These are phyloP conservation scores for Triticum turgidum DNA, from an alignment of 176 grass and related monocot species.

Conservation along the genomic window DNA sequence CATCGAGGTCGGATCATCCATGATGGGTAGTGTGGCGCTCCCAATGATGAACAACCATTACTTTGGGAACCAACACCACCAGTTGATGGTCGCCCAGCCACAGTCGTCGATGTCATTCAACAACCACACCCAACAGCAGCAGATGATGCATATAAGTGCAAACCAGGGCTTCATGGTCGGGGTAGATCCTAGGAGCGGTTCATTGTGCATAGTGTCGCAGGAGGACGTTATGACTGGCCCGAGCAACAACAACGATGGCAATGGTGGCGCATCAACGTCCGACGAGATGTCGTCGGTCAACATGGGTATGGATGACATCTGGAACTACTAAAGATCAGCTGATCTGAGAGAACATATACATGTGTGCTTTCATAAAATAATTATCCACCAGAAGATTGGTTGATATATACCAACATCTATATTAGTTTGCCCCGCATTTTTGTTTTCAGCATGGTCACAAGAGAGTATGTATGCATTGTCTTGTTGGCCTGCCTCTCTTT, in stretches of 20 bases:
- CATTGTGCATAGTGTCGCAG: constrained; percentile 27
- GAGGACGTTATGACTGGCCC: not conserved
- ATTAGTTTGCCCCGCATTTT: not conserved
- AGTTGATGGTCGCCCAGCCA: not conserved
- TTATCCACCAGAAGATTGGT: not conserved
- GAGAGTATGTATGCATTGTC: not conserved
- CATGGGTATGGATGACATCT: constrained; percentile 9
- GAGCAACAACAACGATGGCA: constrained; percentile 23
- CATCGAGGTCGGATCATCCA: not conserved
- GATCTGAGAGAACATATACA: no score
- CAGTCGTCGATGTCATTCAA: not conserved
- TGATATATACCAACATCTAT: not conserved
- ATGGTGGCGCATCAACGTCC: not conserved
- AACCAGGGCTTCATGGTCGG: not conserved
- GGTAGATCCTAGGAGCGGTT: not conserved
- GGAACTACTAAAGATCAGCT: constrained; percentile 7
- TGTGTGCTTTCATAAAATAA: not conserved
- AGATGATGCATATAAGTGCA: not conserved
- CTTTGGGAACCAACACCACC: not conserved
- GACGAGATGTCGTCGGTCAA: constrained; percentile 23
- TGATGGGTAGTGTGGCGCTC: not conserved
- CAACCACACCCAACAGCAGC: not conserved
- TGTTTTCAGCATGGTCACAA: not conserved
- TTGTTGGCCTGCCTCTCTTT: not conserved
- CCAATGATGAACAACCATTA: not conserved